Conservation (phyloP, 306 rosid genomes). For the Cucumis sativus region Cucumber_9930_V3 NC_026655.2:18615501-18616000, state of each 20-base stretch:
- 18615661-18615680: conserved; percentile 7
- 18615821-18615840: conserved; percentile 12
- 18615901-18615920: background rate
- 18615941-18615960: no score
- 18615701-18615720: background rate
- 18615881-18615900: conserved; percentile 20
- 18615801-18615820: background rate
- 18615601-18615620: conserved; percentile 6
- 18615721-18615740: background rate
- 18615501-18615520: background rate
- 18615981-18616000: no score
- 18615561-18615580: conserved; percentile 7
- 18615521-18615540: background rate
- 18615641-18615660: conserved; percentile 8
- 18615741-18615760: background rate
- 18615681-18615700: conserved; percentile 10
- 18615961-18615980: no score
- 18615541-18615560: conserved; percentile 11
- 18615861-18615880: conserved; percentile 7
- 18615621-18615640: conserved; percentile 15
- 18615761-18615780: no score
- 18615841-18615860: conserved; percentile 4
- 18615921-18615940: background rate
- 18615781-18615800: conserved; percentile 12
- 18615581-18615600: conserved; percentile 1